phyloP scores from a whole-genome alignment of 257 asterid species.

The Ehretia macrophylla region DNA sequence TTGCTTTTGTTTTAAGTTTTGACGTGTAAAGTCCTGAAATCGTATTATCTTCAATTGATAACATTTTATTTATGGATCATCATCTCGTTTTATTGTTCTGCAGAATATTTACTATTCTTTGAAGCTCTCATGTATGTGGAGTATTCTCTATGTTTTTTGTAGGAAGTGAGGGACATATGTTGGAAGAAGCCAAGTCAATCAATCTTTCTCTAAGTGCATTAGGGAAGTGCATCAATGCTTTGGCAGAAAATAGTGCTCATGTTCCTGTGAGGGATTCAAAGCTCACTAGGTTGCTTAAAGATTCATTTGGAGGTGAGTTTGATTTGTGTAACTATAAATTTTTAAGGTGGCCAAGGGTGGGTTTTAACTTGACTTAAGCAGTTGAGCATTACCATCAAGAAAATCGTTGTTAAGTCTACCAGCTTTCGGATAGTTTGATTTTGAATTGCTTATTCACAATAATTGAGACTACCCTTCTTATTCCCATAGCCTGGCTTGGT shows the following conservation, averaged over 20 bases:
- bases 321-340: slow-evolving; percentile 5
- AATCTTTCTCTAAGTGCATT: slow-evolving; percentile 95
- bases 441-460: no score
- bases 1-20: no score
- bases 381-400: background rate
- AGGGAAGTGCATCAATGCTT: slow-evolving; percentile 98
- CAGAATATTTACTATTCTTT: background rate
- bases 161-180: slow-evolving; percentile 99
- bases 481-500: no score
- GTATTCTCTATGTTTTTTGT: slow-evolving; percentile 23
- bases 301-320: slow-evolving; percentile 96
- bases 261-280: slow-evolving; percentile 98
- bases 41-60: background rate
- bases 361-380: slow-evolving; percentile 5
- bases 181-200: slow-evolving; percentile 98
- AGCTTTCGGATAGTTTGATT: no score
- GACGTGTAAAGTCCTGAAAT: no score
- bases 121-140: background rate
- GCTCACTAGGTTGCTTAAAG: slow-evolving; percentile 93
- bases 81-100: background rate
- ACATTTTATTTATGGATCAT: no score
- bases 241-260: slow-evolving; percentile 97
- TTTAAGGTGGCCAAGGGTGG: background rate
- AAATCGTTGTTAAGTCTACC: no score
- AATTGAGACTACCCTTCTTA: no score